Conservation (phyloP, 345 rosid species). For the Erodium maritimum region DNA sequence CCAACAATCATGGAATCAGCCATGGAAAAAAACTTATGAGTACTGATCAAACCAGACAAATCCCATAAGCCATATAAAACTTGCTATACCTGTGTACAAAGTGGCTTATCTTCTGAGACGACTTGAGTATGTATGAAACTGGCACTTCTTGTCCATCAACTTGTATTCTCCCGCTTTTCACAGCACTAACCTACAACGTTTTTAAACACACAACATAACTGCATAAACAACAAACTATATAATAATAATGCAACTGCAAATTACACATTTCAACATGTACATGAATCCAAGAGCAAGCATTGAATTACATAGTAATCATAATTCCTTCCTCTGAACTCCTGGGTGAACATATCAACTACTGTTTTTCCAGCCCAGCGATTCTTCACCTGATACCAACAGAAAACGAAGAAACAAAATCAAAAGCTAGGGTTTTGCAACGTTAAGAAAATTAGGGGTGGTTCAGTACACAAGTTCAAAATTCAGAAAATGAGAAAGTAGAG, state of each 20-base stretch:
- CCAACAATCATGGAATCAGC: too few species aligned
- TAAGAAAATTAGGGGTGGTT: too few species aligned
- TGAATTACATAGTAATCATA: slow-evolving; percentile 65
- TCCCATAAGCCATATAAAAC: too few species aligned
- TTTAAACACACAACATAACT: background rate
- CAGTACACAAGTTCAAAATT: too few species aligned
- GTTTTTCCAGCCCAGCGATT: slow-evolving; percentile 90
- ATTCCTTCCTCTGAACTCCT: slow-evolving; percentile 79
- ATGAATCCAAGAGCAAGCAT: background rate
- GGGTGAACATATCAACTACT: slow-evolving; percentile 73
- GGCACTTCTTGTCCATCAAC: slow-evolving; percentile 71
- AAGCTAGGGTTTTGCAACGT: slow-evolving; percentile 10
- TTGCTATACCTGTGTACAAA: slow-evolving; percentile 60
- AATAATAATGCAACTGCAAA: background rate
- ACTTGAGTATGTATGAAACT: slow-evolving; percentile 59
- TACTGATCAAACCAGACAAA: background rate
- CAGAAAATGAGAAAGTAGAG: background rate
- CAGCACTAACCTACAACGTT: slow-evolving; percentile 68
- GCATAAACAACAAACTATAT: background rate
- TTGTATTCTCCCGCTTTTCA: slow-evolving; percentile 71
- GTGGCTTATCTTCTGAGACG: slow-evolving; percentile 81
- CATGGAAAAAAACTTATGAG: background rate
- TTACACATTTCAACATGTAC: background rate
- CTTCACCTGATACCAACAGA: slow-evolving; percentile 38
- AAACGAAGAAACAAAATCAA: background rate